Percentiles rank a stretch among this genome's conserved stretches.
These are phyloP conservation scores for Lentinula sp. DNA, from an alignment of 768 basidiomycete species.

Conservation along the genomic window DNA sequence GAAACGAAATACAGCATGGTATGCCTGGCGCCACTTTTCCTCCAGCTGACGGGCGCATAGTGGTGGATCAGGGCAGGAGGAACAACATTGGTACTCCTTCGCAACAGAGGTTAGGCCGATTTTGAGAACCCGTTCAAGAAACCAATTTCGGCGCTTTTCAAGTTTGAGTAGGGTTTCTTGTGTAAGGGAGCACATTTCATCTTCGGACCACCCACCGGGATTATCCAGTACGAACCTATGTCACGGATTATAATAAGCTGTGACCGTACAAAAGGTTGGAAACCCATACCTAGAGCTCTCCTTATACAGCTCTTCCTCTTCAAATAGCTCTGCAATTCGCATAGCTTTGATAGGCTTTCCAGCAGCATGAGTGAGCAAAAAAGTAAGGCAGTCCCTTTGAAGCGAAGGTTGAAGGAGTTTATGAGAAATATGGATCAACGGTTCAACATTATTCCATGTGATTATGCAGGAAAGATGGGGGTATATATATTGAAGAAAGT, in stretches of 20 bases:
- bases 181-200: conserved; percentile 76
- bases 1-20: conserved; percentile 81
- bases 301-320: conserved; percentile 84
- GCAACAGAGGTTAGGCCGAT: conserved; percentile 79
- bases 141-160: conserved; percentile 91
- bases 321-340: conserved; percentile 86
- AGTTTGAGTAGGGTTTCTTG: conserved; percentile 83
- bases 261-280: conserved; percentile 40
- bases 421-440: conserved; percentile 84
- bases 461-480: conserved; percentile 92
- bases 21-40: conserved; percentile 91
- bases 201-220: conserved; percentile 78
- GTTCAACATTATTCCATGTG: conserved; percentile 93
- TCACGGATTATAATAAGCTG: not conserved
- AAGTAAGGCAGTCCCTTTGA: conserved; percentile 77
- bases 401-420: conserved; percentile 82
- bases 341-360: conserved; percentile 91
- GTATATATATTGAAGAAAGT: conserved; percentile 90
- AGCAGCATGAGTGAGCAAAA: conserved; percentile 88
- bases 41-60: conserved; percentile 81
- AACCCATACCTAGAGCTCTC: conserved; percentile 31
- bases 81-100: conserved; percentile 93
- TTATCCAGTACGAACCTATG: conserved; percentile 85
- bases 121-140: conserved; percentile 90
- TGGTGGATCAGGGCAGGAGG: conserved; percentile 75